Conservation (phyloP, 257 asterid species). For the Rubia yunnanensis region DNA sequence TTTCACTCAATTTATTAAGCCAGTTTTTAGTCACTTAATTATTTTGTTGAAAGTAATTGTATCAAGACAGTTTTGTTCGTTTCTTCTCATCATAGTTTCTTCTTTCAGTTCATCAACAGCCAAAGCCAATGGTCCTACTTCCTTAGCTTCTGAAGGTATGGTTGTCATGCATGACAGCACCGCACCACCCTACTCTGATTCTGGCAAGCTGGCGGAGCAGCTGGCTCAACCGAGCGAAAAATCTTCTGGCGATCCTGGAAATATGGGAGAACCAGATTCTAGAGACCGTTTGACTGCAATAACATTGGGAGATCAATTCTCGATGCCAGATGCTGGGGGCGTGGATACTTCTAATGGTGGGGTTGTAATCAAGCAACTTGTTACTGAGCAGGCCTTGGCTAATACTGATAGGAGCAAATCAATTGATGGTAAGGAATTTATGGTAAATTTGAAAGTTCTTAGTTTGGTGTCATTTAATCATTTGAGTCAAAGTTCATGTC, state of each 20-base stretch:
- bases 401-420: conserved; percentile 14
- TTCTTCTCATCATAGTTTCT: conserved; percentile 7
- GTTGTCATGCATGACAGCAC: conserved; percentile 22
- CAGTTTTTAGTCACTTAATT: no score
- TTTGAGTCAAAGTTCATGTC: conserved; percentile 7
- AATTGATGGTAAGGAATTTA: conserved; percentile 19
- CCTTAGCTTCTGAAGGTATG: conserved; percentile 30
- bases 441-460: neutral
- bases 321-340: conserved; percentile 20
- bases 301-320: conserved; percentile 16
- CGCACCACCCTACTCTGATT: conserved; percentile 21
- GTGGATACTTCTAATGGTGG: conserved; percentile 18
- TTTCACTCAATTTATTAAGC: neutral
- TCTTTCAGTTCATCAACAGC: conserved; percentile 46
- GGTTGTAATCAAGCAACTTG: conserved; percentile 6
- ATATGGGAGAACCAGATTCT: conserved; percentile 7
- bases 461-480: neutral
- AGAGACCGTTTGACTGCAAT: conserved; percentile 9
- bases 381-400: conserved; percentile 12
- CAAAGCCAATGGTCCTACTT: conserved; percentile 40
- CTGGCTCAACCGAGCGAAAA: conserved; percentile 25
- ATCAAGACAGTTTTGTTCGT: neutral
- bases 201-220: conserved; percentile 29
- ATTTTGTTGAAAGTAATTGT: neutral
- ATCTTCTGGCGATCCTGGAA: neutral